Evolutionary conservation across 2,329 filamentous ascomycete species (phyloP).

Genomic region (Phialocephala subalpina): DNA sequence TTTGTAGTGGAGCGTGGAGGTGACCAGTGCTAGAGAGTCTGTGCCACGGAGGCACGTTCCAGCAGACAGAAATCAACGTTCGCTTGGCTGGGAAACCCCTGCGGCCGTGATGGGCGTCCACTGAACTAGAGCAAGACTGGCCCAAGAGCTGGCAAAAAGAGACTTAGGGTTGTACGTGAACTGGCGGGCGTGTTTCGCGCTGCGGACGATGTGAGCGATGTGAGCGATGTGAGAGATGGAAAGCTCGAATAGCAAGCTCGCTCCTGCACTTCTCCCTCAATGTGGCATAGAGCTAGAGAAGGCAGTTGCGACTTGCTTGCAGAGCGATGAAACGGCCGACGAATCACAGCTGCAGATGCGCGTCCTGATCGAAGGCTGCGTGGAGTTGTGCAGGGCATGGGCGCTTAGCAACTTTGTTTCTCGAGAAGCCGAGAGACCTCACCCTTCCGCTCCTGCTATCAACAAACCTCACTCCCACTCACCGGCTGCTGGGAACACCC

Average conservation of each 20-base stretch:
- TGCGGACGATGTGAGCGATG: not conserved
- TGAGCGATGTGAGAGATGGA: not conserved
- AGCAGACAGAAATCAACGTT: constrained; percentile 28
- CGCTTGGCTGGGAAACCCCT: constrained; percentile 27
- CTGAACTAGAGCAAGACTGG: not conserved
- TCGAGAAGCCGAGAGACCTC: not conserved
- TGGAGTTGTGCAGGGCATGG: constrained; percentile 26
- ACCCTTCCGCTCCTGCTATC: not conserved
- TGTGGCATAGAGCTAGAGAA: constrained; percentile 27
- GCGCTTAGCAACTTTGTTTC: constrained; percentile 28
- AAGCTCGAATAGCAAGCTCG: constrained; percentile 12
- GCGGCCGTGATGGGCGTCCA: constrained; percentile 12
- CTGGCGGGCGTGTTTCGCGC: not conserved
- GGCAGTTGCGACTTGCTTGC: constrained; percentile 33
- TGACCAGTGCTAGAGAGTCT: not conserved
- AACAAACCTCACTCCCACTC: not conserved
- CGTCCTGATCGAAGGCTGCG: constrained; percentile 39
- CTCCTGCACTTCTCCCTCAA: constrained; percentile 25
- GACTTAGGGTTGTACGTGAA: not conserved
- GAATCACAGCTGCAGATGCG: constrained; percentile 38
- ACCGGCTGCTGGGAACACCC: not conserved
- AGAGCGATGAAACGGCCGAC: constrained; percentile 29
- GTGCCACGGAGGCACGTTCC: constrained; percentile 14
- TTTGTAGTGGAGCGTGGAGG: constrained; percentile 12
- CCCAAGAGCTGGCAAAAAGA: not conserved